Evolutionary conservation across 1,139 yeast genomes (phyloP), one percentile per base, ranked within the genome.

Genomic region (Ogataea hybrid): DNA sequence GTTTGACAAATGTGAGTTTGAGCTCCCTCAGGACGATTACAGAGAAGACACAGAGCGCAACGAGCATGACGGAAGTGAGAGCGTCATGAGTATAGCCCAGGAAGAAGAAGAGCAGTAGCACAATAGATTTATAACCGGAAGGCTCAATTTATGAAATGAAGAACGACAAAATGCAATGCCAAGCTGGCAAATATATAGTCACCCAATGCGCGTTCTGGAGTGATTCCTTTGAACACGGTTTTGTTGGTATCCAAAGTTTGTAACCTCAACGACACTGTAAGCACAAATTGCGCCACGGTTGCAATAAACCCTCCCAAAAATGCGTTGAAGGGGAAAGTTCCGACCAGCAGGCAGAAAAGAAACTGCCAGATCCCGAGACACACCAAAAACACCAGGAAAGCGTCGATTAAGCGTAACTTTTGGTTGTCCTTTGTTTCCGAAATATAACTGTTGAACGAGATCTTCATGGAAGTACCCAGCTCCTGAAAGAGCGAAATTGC

Each of bases 281-380:
- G 75, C 28, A 92, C 97, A 62, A 94, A 92, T 64, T 94, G 98
- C 12, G 96, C 97, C 44, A 92, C 97, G 46, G 97, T 87, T 29
- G 89, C 72, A 46, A 85, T 78, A 61, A 92, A 92, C 1, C 98
- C 98, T 21, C 96, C 94, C 47, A 92, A 73, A 61, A 92, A 92
- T 25, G 97, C 97, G 66, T 92, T 92, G 75, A 94, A 92, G 16
- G 99, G 99, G 73, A 84, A 94, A 56, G 80, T 87, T 23, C 97
- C 96, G 41, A 89, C 79, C 12, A 89, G 50, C 29, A 84, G 52
- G 48, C 86, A 87, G 62, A 89, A 89, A 5, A 73, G 65, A 61
- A 89, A 87, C 65, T 92, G 97, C 35, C 86, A 65, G 2, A 77
- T 68, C 0, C 96, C 98, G 48, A 88, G 69, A 0, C 70, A 63